Conservation (phyloP, 305 asterid genomes). For the Coffea humblotiana region DNA sequence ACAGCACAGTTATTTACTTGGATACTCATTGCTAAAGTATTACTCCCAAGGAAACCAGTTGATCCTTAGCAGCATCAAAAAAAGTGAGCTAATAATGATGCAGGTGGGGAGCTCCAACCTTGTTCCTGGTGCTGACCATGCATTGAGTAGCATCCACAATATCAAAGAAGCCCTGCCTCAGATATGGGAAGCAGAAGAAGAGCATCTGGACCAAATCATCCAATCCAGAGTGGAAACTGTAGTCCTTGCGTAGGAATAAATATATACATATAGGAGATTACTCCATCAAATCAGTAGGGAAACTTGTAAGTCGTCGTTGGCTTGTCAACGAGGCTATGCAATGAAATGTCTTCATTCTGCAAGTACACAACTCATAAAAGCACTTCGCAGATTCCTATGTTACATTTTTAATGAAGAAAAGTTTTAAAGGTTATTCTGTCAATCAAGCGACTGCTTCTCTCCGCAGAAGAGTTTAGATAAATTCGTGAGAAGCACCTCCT, state of each 20-base stretch:
- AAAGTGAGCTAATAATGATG: slow-evolving; percentile 13
- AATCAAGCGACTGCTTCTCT: not conserved
- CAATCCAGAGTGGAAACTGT: slow-evolving; percentile 27
- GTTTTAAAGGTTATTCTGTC: not conserved
- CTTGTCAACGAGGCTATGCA: not conserved
- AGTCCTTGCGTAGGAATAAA: slow-evolving; percentile 14
- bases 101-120: slow-evolving; percentile 74
- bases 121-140: slow-evolving; percentile 79
- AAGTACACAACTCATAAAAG: not conserved
- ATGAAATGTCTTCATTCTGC: not conserved
- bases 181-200: slow-evolving; percentile 75
- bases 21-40: too few species aligned
- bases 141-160: slow-evolving; percentile 78
- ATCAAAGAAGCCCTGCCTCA: slow-evolving; percentile 78
- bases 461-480: not conserved
- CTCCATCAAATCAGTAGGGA: not conserved
- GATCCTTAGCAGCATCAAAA: not conserved
- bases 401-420: not conserved
- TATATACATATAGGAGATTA: not conserved
- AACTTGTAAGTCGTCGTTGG: not conserved
- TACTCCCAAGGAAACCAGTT: not conserved
- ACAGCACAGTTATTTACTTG: too few species aligned
- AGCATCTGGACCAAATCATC: slow-evolving; percentile 47
- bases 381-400: not conserved
- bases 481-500: not conserved